Evolutionary conservation across 1,139 yeast genomes (phyloP).

Genomic region (Candida gigantensis): DNA sequence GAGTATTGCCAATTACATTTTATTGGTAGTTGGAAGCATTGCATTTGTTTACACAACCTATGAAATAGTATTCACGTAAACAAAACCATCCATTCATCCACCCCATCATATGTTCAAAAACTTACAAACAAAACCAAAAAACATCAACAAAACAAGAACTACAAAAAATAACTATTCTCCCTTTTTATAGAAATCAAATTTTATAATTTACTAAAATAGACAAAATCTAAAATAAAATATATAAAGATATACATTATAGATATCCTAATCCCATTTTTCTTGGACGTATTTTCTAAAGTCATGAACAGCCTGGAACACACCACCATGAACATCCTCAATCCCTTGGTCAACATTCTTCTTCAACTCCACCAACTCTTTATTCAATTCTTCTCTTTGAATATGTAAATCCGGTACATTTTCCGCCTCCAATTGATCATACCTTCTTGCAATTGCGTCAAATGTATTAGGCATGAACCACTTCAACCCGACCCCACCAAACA

Average conservation of each 20-base stretch:
- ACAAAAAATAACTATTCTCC: too few species aligned
- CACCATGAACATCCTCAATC: conserved; percentile 16
- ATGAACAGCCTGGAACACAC: conserved; percentile 22
- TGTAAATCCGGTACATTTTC: conserved; percentile 44
- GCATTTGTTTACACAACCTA: conserved; percentile 69
- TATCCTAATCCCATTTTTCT: conserved; percentile 8
- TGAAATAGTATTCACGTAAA: conserved; percentile 41
- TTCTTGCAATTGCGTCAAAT: conserved; percentile 21
- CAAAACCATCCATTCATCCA: too few species aligned
- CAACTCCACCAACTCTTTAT: conserved; percentile 15
- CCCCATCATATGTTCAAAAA: too few species aligned
- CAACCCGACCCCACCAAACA: conserved; percentile 47
- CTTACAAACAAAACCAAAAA: too few species aligned
- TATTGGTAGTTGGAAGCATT: conserved; percentile 56
- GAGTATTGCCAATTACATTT: conserved; percentile 42
- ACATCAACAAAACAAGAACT: too few species aligned
- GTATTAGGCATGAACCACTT: conserved; percentile 41
- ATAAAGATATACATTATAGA: background rate
- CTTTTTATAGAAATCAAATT: too few species aligned
- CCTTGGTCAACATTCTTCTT: conserved; percentile 16
- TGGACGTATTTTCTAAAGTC: conserved; percentile 24
- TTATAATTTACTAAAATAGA: too few species aligned
- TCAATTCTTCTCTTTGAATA: conserved; percentile 20
- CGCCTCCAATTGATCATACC: conserved; percentile 50
- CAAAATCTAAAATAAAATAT: background rate